Conservation (phyloP, 148 eudicot species). For the Spergularia marina region DNA sequence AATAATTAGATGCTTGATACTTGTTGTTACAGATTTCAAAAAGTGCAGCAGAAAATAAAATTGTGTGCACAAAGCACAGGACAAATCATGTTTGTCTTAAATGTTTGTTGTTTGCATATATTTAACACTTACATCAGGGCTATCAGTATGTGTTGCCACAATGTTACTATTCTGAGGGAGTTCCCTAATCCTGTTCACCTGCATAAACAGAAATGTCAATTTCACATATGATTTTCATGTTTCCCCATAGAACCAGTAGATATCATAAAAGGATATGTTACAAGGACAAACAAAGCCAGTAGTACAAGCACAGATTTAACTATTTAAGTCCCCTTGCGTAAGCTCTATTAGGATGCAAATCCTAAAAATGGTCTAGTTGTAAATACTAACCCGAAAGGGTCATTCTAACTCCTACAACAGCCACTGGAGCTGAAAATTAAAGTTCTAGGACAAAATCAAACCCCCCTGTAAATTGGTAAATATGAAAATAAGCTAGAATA, state of each 20-base stretch:
- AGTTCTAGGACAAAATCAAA: no score
- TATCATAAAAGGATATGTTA: background rate
- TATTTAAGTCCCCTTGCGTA: no score
- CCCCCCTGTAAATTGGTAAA: no score
- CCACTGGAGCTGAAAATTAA: no score
- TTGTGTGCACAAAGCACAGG: background rate
- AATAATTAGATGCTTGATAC: constrained; percentile 11
- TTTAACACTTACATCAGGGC: constrained; percentile 70
- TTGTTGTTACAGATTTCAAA: background rate
- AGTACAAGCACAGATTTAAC: background rate
- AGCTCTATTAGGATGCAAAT: no score
- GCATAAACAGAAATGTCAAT: constrained; percentile 25
- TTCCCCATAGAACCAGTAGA: background rate
- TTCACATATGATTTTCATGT: background rate
- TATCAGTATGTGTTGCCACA: constrained; percentile 96
- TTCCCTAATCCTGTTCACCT: constrained; percentile 96
- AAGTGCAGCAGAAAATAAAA: background rate
- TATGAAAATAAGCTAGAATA: no score
- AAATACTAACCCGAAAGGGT: no score
- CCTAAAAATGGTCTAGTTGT: no score
- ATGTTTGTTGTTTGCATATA: constrained; percentile 6
- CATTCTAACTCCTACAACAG: no score
- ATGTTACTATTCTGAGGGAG: constrained; percentile 91
- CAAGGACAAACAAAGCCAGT: background rate
- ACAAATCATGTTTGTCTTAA: background rate